A percentile compares a stretch with the other conserved stretches of the same genome.
Evolutionary conservation across 495 filamentous ascomycete species (phyloP).

Genomic region (Penicillium ucsense): DNA sequence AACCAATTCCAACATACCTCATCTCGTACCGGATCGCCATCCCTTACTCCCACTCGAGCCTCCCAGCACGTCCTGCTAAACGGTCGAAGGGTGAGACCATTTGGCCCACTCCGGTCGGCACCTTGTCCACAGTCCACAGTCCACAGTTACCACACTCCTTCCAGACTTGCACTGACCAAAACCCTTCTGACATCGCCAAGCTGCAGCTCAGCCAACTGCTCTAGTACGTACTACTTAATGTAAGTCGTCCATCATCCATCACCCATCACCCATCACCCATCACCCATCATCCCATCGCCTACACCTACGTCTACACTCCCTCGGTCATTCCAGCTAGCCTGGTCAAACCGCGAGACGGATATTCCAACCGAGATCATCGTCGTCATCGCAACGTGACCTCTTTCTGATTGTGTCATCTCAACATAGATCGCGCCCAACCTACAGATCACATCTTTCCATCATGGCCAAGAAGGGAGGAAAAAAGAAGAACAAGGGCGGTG

Average conservation of each 20-base stretch:
- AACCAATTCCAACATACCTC: constrained; percentile 14
- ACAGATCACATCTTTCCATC: constrained; percentile 1
- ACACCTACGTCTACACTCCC: no score
- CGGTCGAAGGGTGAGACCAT: not conserved
- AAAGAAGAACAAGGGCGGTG: constrained; percentile 28
- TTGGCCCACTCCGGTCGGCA: constrained; percentile 12
- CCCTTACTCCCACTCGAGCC: constrained; percentile 10
- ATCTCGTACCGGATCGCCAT: constrained; percentile 19
- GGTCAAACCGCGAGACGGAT: no score
- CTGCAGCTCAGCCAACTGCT: not conserved
- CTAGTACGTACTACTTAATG: not conserved
- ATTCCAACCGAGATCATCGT: not conserved
- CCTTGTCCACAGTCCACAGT: not conserved
- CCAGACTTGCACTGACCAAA: not conserved
- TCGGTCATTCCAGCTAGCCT: no score
- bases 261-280: no score
- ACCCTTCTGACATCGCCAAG: not conserved
- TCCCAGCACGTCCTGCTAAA: no score
- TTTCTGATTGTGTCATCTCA: not conserved
- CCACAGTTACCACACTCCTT: constrained; percentile 1
- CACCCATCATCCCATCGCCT: not conserved
- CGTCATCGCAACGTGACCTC: constrained; percentile 10
- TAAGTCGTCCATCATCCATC: constrained; percentile 2
- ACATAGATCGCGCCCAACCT: no score
- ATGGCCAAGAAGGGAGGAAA: constrained; percentile 42